phyloP scores from a whole-genome alignment of 768 basidiomycete genomes.

The Trametes elegans region DNA sequence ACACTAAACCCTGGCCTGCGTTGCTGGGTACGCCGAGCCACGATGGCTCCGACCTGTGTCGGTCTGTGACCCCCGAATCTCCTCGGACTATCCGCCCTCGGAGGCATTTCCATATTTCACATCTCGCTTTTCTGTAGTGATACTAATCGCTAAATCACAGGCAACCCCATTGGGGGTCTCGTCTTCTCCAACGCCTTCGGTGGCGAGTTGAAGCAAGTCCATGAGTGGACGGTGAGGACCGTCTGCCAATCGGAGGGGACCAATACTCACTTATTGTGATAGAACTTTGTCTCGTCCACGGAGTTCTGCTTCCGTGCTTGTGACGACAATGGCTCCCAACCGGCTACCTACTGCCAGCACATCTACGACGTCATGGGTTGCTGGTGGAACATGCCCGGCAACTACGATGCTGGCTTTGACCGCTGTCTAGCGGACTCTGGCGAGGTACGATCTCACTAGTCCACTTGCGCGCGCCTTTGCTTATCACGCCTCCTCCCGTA shows the following conservation, averaged over 20 bases:
- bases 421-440: constrained; percentile 50
- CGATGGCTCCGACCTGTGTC: too few species aligned
- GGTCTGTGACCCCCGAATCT: too few species aligned
- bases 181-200: constrained; percentile 77
- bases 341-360: constrained; percentile 58
- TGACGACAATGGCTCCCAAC: constrained; percentile 46
- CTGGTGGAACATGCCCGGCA: constrained; percentile 58
- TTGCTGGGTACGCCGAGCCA: too few species aligned
- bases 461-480: neutral
- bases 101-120: too few species aligned
- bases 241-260: too few species aligned
- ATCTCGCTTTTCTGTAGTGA: neutral
- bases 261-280: too few species aligned
- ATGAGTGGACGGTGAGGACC: constrained; percentile 68
- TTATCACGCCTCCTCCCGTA: constrained; percentile 18
- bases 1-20: too few species aligned
- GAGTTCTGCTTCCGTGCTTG: constrained; percentile 76
- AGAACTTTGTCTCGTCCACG: constrained; percentile 61
- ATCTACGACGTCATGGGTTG: constrained; percentile 59
- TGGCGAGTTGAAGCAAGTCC: constrained; percentile 51
- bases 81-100: too few species aligned
- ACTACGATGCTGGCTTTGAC: constrained; percentile 41
- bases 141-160: constrained; percentile 23
- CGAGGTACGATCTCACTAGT: constrained; percentile 34
- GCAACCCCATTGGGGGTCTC: constrained; percentile 62